Evolutionary conservation across 768 basidiomycete genomes (phyloP).

Genomic region (Dioszegia aurantiaca): DNA sequence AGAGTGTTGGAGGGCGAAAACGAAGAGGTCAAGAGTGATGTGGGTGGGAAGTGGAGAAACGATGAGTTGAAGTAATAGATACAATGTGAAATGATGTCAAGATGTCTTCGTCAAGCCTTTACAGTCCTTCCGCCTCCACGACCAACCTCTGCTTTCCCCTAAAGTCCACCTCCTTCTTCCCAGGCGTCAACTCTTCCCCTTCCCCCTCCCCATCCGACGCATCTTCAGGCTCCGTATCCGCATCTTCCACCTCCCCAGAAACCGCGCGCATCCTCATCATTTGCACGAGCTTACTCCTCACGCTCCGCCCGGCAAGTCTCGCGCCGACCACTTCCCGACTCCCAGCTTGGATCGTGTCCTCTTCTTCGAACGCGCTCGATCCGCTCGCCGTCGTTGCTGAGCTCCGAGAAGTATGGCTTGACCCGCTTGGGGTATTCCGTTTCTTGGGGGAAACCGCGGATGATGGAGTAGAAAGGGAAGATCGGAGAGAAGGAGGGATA

Average conservation of each 20-base stretch:
- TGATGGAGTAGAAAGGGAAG: not conserved
- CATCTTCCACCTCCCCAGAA: slow-evolving; percentile 2
- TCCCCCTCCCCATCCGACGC: slow-evolving; percentile 12
- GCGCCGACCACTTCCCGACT: not conserved
- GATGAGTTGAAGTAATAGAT: too few relatives aligned
- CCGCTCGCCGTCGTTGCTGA: not conserved
- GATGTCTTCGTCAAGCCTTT: slow-evolving; percentile 4
- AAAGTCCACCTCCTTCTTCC: slow-evolving; percentile 7
- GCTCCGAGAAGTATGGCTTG: not conserved
- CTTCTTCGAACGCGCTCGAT: slow-evolving; percentile 12
- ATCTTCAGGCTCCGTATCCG: not conserved
- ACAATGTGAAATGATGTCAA: too few relatives aligned
- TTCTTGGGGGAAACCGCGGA: too few relatives aligned
- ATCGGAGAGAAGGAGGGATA: slow-evolving; percentile 25
- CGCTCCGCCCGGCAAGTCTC: slow-evolving; percentile 12
- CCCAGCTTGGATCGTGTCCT: slow-evolving; percentile 1
- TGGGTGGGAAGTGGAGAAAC: too few relatives aligned
- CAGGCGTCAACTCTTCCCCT: slow-evolving; percentile 27
- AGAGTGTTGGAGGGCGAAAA: too few relatives aligned
- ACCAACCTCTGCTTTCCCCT: slow-evolving; percentile 9
- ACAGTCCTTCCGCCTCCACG: slow-evolving; percentile 4
- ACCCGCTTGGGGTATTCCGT: too few relatives aligned
- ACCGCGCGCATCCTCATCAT: not conserved
- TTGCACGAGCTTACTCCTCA: slow-evolving; percentile 25
- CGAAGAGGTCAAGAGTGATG: too few relatives aligned